phyloP scores from a whole-genome alignment of 768 basidiomycete genomes.

The Trametes cingulata region DNA sequence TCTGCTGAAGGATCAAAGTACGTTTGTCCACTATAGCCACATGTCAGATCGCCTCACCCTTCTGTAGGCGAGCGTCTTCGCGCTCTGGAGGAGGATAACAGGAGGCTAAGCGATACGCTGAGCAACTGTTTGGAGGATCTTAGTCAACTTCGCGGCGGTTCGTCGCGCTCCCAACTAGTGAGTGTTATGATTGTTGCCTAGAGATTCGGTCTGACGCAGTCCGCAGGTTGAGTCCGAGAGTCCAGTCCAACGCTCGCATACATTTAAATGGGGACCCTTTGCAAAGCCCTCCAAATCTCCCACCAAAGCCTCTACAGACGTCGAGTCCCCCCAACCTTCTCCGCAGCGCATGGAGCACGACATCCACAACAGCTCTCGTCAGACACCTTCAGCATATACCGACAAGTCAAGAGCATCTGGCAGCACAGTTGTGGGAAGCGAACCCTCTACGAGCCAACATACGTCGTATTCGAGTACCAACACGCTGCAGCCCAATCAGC shows the following conservation, averaged over 20 bases:
- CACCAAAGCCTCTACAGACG: conserved; percentile 55
- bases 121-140: conserved; percentile 70
- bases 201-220: neutral
- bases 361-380: conserved; percentile 28
- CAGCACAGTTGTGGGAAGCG: conserved; percentile 1
- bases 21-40: conserved; percentile 12
- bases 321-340: conserved; percentile 79
- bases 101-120: conserved; percentile 60
- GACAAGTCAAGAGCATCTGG: conserved; percentile 11
- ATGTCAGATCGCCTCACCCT: neutral
- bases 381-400: conserved; percentile 7
- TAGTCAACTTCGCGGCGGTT: conserved; percentile 35
- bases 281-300: conserved; percentile 78
- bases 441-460: conserved; percentile 15
- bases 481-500: conserved; percentile 27
- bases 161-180: conserved; percentile 12
- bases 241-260: conserved; percentile 68
- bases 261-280: conserved; percentile 88
- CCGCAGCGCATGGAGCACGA: conserved; percentile 81
- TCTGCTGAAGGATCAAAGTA: conserved; percentile 76
- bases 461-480: conserved; percentile 8
- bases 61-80: conserved; percentile 65
- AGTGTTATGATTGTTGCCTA: neutral
- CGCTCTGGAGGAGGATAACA: conserved; percentile 77
- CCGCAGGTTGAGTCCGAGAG: conserved; percentile 24